Evolutionary conservation across 192 early-diverging fungal genomes (phyloP), one percentile per base, ranked within the genome.

Genomic region (Umbelopsis isabellina): DNA sequence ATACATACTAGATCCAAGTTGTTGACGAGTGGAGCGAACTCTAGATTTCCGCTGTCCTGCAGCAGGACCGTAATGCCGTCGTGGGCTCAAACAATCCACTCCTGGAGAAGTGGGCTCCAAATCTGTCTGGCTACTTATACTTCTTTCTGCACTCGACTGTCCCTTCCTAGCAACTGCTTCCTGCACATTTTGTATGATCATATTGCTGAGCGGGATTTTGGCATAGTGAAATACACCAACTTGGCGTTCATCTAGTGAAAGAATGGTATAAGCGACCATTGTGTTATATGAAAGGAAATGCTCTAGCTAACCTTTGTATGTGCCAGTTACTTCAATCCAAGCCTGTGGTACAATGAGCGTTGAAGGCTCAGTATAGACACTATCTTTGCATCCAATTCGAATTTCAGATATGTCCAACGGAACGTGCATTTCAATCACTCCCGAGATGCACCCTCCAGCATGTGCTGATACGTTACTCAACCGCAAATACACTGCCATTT

Each of bases 401-500:
- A 61, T 30, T 61, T 27, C 16, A 16, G 27, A 35, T 16, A 35
- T 61, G 30, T 15, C 13, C 16, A 30, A 35, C 1, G 55, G 55
- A 3, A 61, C 27, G 16, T 61, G 55, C 3, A 61, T 2, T n/a
- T 61, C 55, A 12, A 61, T 61, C 4, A 12, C 27, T 27, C 55
- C 55, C 8, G 55, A 37, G 13, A 61, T 18, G 13, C 2, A 18
- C 4, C 55, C 55, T 11, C 55, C 55, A 61, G 55, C 55, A 35
- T 61, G 55, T 30, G 13, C 55, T 1, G 55, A 30, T 35, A 30
- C 30, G 13, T 25, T 61, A 30, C 33, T 35, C 55, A 61, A 35
- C 10, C 55, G 55, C 25, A 61, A 16, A 30, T 61, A 61, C 3
- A 30, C 55, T 4, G 55, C 55, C 27, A 61, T n/a, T 35, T 61